phyloP scores from a whole-genome alignment of 345 rosid species.

The Diplotaxis tenuifolia region DNA sequence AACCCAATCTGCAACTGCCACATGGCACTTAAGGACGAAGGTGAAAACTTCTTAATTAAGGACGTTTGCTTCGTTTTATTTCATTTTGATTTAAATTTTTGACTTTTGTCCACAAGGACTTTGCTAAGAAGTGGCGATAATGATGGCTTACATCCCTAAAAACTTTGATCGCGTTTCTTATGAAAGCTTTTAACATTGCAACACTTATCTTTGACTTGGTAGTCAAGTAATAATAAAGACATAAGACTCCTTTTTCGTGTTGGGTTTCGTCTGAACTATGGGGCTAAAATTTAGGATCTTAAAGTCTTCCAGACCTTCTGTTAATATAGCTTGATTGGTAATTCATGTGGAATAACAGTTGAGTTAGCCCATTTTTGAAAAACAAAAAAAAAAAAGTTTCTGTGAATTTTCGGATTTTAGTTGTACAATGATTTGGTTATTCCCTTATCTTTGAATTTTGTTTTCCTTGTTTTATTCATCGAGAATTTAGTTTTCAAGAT shows the following conservation, averaged over 20 bases:
- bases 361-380: background rate
- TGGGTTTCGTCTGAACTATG: constrained; percentile 13
- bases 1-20: too few species aligned
- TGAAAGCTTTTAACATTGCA: background rate
- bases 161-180: background rate
- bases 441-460: background rate
- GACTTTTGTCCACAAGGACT: too few species aligned
- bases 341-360: background rate
- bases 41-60: too few species aligned
- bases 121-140: too few species aligned
- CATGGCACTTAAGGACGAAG: too few species aligned
- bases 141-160: too few species aligned
- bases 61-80: too few species aligned
- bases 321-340: background rate
- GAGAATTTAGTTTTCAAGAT: background rate
- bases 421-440: too few species aligned
- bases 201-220: constrained; percentile 14
- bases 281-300: background rate
- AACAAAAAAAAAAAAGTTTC: background rate
- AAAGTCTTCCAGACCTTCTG: background rate
- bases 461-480: background rate
- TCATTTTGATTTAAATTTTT: too few species aligned
- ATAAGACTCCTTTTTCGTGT: background rate
- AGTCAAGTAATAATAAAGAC: constrained; percentile 12
- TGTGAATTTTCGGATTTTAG: background rate